Percentiles rank a stretch among this genome's conserved stretches.
phyloP scores from a whole-genome alignment of 2,329 filamentous ascomycete genomes.

The Rutstroemia sp. region DNA sequence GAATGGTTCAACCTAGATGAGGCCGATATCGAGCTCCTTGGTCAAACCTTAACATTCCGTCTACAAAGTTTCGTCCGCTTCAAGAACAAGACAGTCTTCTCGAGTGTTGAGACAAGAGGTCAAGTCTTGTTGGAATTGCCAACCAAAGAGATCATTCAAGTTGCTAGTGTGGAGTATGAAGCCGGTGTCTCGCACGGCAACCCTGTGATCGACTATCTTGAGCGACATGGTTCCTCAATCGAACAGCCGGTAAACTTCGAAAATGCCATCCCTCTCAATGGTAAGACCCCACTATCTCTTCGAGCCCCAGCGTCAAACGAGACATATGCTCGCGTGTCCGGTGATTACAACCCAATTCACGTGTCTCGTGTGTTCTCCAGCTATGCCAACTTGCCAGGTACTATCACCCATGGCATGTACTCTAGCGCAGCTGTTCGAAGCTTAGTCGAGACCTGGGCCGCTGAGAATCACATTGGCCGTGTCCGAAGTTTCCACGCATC shows the following conservation, averaged over 20 bases:
- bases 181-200: conserved; percentile 89
- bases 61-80: conserved; percentile 85
- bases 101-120: conserved; percentile 83
- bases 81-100: conserved; percentile 92
- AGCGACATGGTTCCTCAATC: conserved; percentile 83
- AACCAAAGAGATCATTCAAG: conserved; percentile 94
- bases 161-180: conserved; percentile 95
- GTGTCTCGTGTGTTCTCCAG: conserved; percentile 93
- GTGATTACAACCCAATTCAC: conserved; percentile 98
- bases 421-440: conserved; percentile 93
- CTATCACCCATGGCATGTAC: conserved; percentile 99
- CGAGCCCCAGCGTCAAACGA: conserved; percentile 95
- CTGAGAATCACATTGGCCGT: conserved; percentile 95
- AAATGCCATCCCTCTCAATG: conserved; percentile 91
- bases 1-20: conserved; percentile 94
- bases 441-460: conserved; percentile 96
- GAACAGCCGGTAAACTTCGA: conserved; percentile 97
- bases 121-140: conserved; percentile 91
- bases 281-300: conserved; percentile 80
- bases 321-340: conserved; percentile 94
- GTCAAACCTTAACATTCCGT: conserved; percentile 92
- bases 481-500: conserved; percentile 96
- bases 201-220: conserved; percentile 91
- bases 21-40: conserved; percentile 76
- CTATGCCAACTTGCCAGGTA: conserved; percentile 92